These are phyloP conservation scores for Lasiosphaeria ovina DNA, from an alignment of 495 filamentous ascomycete species.

Conservation along the genomic window DNA sequence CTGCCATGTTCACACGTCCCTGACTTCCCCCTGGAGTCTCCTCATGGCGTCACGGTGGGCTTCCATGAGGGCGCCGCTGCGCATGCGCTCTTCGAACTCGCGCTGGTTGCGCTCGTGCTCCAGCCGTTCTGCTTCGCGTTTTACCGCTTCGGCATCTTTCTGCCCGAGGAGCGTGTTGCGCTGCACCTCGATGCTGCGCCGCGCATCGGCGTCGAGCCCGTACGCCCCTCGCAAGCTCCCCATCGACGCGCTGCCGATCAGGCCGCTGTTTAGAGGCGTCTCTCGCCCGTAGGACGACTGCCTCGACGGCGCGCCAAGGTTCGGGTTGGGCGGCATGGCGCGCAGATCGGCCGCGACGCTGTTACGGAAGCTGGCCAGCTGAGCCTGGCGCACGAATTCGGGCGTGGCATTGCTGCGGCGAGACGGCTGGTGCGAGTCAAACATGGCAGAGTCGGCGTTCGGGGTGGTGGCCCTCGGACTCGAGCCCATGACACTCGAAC, in stretches of 20 bases:
- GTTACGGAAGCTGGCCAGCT: constrained; percentile 74
- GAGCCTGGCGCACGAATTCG: constrained; percentile 51
- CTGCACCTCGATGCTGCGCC: constrained; percentile 43
- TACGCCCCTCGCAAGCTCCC: constrained; percentile 18
- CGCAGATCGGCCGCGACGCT: constrained; percentile 65
- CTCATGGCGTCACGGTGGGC: constrained; percentile 79
- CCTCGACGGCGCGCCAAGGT: background rate
- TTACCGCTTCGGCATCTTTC: constrained; percentile 48
- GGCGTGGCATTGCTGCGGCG: constrained; percentile 41
- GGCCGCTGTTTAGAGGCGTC: background rate
- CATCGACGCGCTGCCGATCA: constrained; percentile 16
- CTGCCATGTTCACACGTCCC: constrained; percentile 20
- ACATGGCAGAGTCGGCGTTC: constrained; percentile 34
- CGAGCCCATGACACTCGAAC: constrained; percentile 9
- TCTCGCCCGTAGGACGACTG: constrained; percentile 1
- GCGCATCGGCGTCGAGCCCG: constrained; percentile 22
- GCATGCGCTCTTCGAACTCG: constrained; percentile 71
- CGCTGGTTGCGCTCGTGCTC: constrained; percentile 49
- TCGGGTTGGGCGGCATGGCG: background rate
- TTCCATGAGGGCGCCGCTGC: constrained; percentile 70
- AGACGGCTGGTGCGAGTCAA: constrained; percentile 59
- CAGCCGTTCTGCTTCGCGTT: constrained; percentile 41
- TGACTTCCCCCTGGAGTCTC: constrained; percentile 74
- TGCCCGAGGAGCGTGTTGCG: constrained; percentile 41
- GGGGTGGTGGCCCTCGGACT: constrained; percentile 4